These are phyloP conservation scores for Vachellia pachyceras DNA, from an alignment of 306 rosid species.

Conservation along the genomic window DNA sequence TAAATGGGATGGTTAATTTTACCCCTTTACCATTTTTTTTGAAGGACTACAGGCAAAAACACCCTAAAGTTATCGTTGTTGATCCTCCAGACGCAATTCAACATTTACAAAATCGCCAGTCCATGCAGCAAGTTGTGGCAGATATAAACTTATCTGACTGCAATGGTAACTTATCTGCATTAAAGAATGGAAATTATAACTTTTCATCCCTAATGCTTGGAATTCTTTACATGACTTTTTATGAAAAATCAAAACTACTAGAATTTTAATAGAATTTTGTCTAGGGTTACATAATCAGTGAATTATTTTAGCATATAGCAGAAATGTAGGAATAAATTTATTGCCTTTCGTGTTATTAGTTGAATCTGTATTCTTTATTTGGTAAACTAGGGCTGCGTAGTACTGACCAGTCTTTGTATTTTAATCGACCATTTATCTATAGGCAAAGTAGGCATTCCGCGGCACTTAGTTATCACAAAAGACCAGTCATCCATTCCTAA, in stretches of 20 bases:
- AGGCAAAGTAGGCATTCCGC: conserved; percentile 61
- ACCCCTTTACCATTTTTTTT: not conserved
- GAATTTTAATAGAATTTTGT: conserved; percentile 1
- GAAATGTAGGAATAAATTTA: conserved; percentile 18
- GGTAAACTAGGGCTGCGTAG: not conserved
- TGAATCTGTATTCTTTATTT: not conserved
- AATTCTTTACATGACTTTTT: conserved; percentile 22
- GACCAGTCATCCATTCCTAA: conserved; percentile 52
- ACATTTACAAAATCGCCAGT: conserved; percentile 62
- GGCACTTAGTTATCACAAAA: conserved; percentile 50
- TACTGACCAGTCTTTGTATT: not conserved
- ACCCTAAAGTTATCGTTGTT: conserved; percentile 53
- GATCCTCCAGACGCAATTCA: conserved; percentile 60
- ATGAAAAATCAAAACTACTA: not conserved
- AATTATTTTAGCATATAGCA: conserved; percentile 6
- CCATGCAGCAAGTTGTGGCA: conserved; percentile 64
- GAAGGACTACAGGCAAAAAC: conserved; percentile 57
- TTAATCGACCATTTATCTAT: conserved; percentile 25
- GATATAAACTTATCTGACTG: conserved; percentile 55
- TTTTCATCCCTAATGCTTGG: conserved; percentile 15
- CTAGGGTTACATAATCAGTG: not conserved
- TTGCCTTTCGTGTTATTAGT: conserved; percentile 5
- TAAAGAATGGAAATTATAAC: not conserved
- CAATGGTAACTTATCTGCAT: conserved; percentile 48
- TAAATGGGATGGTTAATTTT: conserved; percentile 29